These are phyloP conservation scores for Extremus antarcticus DNA, from an alignment of 495 filamentous ascomycete species.

Conservation along the genomic window DNA sequence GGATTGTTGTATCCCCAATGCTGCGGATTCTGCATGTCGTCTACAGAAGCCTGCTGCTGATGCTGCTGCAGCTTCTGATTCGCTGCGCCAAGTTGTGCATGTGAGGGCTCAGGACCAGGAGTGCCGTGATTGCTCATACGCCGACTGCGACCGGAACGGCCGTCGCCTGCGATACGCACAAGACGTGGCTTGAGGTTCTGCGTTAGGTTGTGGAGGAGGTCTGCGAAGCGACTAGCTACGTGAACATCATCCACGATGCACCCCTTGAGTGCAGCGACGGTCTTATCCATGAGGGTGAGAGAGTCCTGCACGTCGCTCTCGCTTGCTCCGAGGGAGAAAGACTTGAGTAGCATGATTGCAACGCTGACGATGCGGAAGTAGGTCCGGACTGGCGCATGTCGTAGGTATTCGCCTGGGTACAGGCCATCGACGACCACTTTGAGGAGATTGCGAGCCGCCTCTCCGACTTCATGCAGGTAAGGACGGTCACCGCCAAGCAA, in stretches of 20 bases:
- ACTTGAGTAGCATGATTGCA: conserved; percentile 91
- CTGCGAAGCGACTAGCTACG: conserved; percentile 87
- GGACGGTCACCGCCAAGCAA: conserved; percentile 54
- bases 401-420: conserved; percentile 70
- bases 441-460: conserved; percentile 74
- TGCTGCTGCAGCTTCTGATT: conserved; percentile 1
- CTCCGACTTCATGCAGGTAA: conserved; percentile 81
- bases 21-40: conserved; percentile 4
- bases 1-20: conserved; percentile 14
- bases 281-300: conserved; percentile 67
- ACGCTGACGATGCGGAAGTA: conserved; percentile 91
- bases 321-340: conserved; percentile 84
- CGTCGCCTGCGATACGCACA: conserved; percentile 28
- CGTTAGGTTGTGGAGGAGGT: conserved; percentile 58
- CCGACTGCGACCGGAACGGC: conserved; percentile 17
- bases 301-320: conserved; percentile 78
- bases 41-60: conserved; percentile 4
- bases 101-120: conserved; percentile 1
- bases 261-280: conserved; percentile 66
- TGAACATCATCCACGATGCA: conserved; percentile 94
- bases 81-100: not conserved
- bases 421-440: conserved; percentile 73
- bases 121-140: conserved; percentile 10
- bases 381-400: conserved; percentile 84
- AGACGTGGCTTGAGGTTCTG: conserved; percentile 30